These are phyloP conservation scores for Aureobasidium melanogenum DNA, from an alignment of 2,329 filamentous ascomycete species.

Conservation along the genomic window DNA sequence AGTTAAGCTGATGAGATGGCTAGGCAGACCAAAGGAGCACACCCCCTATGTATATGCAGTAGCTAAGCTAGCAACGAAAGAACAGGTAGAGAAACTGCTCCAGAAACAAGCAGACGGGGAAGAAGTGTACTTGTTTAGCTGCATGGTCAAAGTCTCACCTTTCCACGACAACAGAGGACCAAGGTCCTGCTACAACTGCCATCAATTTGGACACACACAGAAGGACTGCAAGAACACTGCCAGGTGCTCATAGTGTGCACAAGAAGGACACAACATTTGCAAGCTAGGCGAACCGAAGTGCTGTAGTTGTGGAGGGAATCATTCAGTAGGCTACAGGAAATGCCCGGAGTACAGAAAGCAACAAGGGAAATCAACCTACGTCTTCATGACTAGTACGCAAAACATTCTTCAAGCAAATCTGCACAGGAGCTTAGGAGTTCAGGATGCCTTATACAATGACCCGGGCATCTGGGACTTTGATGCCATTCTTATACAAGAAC, in stretches of 20 bases:
- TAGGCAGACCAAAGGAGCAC: slow-evolving; percentile 5
- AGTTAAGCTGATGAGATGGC: slow-evolving; percentile 10
- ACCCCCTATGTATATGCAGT: slow-evolving; percentile 3
- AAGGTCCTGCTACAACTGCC: neutral
- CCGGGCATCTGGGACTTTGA: neutral
- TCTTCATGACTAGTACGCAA: slow-evolving; percentile 2
- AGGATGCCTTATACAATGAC: slow-evolving; percentile 8
- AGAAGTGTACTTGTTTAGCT: neutral
- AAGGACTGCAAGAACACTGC: slow-evolving; percentile 5
- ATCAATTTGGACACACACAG: slow-evolving; percentile 8
- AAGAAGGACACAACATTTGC: slow-evolving; percentile 9
- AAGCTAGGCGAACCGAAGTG: neutral
- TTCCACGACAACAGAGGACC: slow-evolving; percentile 10
- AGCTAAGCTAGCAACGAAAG: too few relatives aligned
- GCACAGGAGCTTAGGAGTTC: neutral
- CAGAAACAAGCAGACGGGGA: neutral
- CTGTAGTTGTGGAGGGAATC: neutral
- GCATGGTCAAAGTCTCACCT: slow-evolving; percentile 6
- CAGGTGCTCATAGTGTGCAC: slow-evolving; percentile 2
- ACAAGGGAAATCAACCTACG: neutral
- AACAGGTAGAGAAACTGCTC: too few relatives aligned
- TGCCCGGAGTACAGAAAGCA: slow-evolving; percentile 6
- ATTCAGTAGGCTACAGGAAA: neutral
- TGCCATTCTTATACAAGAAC: slow-evolving; percentile 9
- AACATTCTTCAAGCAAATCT: slow-evolving; percentile 10